These are phyloP conservation scores for Neospermospora avenae DNA, from an alignment of 2,329 filamentous ascomycete genomes.

Conservation along the genomic window DNA sequence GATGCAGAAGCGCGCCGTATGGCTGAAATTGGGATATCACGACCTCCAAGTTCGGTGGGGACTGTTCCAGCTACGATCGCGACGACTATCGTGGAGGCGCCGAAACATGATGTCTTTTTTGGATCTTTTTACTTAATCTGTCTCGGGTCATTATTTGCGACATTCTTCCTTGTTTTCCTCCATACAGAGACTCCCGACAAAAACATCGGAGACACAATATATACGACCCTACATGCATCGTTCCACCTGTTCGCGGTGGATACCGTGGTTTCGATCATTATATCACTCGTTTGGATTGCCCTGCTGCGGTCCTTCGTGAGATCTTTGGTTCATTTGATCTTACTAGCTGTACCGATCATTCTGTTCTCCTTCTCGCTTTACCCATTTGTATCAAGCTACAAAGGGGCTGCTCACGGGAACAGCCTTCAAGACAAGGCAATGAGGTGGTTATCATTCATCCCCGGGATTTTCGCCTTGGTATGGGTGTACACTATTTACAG, in stretches of 20 bases:
- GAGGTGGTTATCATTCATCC: constrained; percentile 81
- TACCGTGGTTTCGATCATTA: constrained; percentile 82
- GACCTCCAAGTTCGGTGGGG: constrained; percentile 30
- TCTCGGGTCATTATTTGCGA: constrained; percentile 79
- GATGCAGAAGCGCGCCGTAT: constrained; percentile 25
- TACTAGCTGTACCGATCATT: constrained; percentile 81
- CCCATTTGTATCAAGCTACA: constrained; percentile 84
- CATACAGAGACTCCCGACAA: constrained; percentile 72
- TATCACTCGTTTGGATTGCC: constrained; percentile 88
- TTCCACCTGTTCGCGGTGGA: constrained; percentile 89
- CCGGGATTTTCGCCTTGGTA: constrained; percentile 66
- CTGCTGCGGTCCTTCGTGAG: constrained; percentile 84
- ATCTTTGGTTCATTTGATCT: constrained; percentile 74
- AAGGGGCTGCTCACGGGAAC: constrained; percentile 68
- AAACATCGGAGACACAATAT: constrained; percentile 89
- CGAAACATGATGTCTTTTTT: constrained; percentile 87
- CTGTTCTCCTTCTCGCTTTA: constrained; percentile 89
- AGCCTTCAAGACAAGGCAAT: constrained; percentile 85
- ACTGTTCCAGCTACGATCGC: constrained; percentile 56
- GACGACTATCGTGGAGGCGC: constrained; percentile 62
- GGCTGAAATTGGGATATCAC: constrained; percentile 20
- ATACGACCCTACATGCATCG: constrained; percentile 80
- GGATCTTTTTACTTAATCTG: constrained; percentile 85
- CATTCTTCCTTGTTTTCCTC: constrained; percentile 84
- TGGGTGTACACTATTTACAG: constrained; percentile 84